Base-by-base conservation (phyloP, 108 stramenopile species). In the Thalassiosira profunda region DNA sequence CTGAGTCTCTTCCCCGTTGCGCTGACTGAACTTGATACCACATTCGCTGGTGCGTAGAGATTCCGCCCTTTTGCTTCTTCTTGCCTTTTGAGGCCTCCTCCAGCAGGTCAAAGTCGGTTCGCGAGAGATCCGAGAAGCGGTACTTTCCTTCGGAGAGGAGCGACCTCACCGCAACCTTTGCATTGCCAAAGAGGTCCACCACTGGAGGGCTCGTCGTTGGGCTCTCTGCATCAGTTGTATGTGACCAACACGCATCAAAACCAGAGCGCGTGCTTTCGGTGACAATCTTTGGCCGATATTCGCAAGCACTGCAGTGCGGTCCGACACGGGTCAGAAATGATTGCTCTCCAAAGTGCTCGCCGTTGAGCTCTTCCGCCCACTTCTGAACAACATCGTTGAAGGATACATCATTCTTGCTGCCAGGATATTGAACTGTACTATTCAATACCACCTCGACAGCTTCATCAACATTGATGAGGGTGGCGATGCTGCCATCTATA, bases 181-280 rank as follows among this genome's bases (percentile, higher is more conserved):
- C 40, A 7, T 46, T 52, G 14, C 68, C 68, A 37, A 55, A 79
- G 2, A 79, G 58, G 41, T 79, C 72, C 12, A 55, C 34, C 5
- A 79, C 47, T 17, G 70, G 67, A 15, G n/a, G n/a, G n/a, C n/a
- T n/a, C n/a, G n/a, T 51, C 45, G 10, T 25, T 33, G 3, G 30
- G 25, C 24, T 46, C 29, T 33, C 38, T 28, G 63, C 31, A 56
- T 63, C 69, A 34, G 82, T 70, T 20, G 75, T 63, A 30, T 76
- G 29, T 26, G 52, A 21, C 81, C 81, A 82, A 49, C 81, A 82
- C 46, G 45, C 34, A 35, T 78, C 58, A 63, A 82, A 82, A 41
- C 81, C 81, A 43, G 76, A 73, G 17, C 36, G n/a, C 40, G 23
- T 29, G 47, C 12, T 34, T 29, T 45, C 38, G 10, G 34, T 42